Base-by-base conservation (phyloP, 1,284 basidiomycete genomes). In the Fistulinella cinereoalba region DNA sequence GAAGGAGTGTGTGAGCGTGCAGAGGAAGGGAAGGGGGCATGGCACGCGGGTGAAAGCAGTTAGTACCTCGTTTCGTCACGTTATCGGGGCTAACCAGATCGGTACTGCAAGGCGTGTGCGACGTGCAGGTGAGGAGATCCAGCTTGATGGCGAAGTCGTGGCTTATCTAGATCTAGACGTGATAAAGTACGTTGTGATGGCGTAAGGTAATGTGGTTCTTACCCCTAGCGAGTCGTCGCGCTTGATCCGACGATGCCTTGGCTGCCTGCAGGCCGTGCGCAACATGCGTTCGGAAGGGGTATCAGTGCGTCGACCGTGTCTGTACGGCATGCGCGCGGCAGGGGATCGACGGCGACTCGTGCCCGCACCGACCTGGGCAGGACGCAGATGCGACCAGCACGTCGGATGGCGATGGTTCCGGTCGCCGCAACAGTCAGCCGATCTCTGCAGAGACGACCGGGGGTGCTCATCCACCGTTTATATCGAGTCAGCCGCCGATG, bases 181-280 rank as follows among this genome's bases (percentile, higher is more conserved):
- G 76, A 80, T 60, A 81, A 81, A 64, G 71, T 80, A 52, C 71
- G 78, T 6, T 81, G 80, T 56, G 76, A 79, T 54, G 77, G 79
- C 23, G 60, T 67, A 43, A 71, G 79, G 75, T 77, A 55, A 47
- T 43, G 56, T 54, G 33, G 37, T 27, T 37, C 32, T 38, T 43
- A 25, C 22, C n/a, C 16, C 18, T 41, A 18, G 7, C 25, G n/a
- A 27, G 8, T 27, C 25, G 32, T 33, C 23, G 10, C 18, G 19
- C 27, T 36, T 32, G 22, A 29, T 39, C 36, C 31, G 40, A 51
- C 42, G 16, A 55, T 29, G 12, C 12, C 39, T 34, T 46, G n/a
- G 13, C 44, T 50, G 34, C 37, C 22, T 37, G 36, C 49, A 77
- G 76, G 52, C 78, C 77, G 40, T 80, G 77, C 55, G 47, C 61